phyloP scores from a whole-genome alignment of 2,329 filamentous ascomycete genomes.

The Didymella keratinophila region DNA sequence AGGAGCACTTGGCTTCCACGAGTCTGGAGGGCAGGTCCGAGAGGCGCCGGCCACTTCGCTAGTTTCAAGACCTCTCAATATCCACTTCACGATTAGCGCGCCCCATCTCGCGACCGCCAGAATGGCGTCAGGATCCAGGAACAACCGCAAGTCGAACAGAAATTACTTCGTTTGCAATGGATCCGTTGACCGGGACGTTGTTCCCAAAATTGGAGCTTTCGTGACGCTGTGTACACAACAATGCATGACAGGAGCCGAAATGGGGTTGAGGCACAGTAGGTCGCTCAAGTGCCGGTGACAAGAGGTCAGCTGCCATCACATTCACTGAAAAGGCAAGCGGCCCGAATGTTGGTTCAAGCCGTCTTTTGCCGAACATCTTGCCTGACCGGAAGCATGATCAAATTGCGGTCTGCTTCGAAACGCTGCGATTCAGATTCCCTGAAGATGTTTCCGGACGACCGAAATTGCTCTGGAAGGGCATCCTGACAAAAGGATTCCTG shows the following conservation, averaged over 20 bases:
- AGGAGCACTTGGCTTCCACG: conserved; percentile 23
- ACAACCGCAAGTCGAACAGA: conserved; percentile 19
- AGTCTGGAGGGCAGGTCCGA: conserved; percentile 19
- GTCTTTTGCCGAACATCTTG: conserved; percentile 29
- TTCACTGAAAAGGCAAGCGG: conserved; percentile 27
- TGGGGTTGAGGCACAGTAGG: conserved; percentile 6
- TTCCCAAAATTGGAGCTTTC: conserved; percentile 2
- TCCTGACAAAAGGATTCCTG: conserved; percentile 4
- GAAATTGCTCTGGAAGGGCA: conserved; percentile 18
- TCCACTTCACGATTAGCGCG: conserved; percentile 27
- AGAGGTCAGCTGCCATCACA: conserved; percentile 30
- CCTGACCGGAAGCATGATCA: conserved; percentile 29
- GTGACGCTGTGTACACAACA: conserved; percentile 20
- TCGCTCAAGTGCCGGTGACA: conserved; percentile 21
- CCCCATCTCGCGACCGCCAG: conserved; percentile 30
- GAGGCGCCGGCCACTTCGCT: conserved; percentile 17
- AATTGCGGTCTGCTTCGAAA: conserved; percentile 31
- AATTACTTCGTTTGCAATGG: not conserved
- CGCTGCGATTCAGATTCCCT: conserved; percentile 22
- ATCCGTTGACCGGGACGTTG: conserved; percentile 3
- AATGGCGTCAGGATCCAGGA: conserved; percentile 35
- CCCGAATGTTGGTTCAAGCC: conserved; percentile 28
- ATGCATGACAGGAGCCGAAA: conserved; percentile 24
- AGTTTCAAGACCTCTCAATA: conserved; percentile 15
- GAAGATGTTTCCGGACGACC: conserved; percentile 26